These are phyloP conservation scores for Schwanniomyces pseudopolymorphus DNA, from an alignment of 805 yeast genomes.

Conservation along the genomic window DNA sequence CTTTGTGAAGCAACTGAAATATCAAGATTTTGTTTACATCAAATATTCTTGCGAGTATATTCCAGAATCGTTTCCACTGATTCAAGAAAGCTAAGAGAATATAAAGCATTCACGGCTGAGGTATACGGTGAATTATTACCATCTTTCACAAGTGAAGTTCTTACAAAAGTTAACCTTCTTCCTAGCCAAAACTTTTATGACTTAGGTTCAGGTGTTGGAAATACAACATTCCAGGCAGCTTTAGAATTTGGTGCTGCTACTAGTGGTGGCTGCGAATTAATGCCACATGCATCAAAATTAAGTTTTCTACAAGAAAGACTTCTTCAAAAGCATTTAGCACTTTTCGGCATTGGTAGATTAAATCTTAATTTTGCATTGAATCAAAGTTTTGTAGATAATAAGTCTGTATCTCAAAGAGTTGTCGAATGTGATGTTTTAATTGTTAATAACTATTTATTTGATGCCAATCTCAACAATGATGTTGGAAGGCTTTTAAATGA, in stretches of 20 bases:
- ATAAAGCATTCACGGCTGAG: conserved; percentile 84
- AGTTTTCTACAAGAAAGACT: conserved; percentile 62
- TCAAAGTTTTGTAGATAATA: conserved; percentile 72
- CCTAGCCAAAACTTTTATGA: conserved; percentile 69
- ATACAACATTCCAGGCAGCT: conserved; percentile 86
- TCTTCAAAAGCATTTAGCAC: conserved; percentile 53
- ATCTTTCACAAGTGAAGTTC: conserved; percentile 62
- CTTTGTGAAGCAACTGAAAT: conserved; percentile 19
- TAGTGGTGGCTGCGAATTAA: conserved; percentile 88
- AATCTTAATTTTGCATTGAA: conserved; percentile 55
- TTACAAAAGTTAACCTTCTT: conserved; percentile 55
- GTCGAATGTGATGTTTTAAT: conserved; percentile 68
- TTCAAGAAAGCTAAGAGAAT: conserved; percentile 59
- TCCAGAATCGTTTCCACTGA: conserved; percentile 77
- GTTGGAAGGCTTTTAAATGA: conserved; percentile 66
- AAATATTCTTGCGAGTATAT: conserved; percentile 69
- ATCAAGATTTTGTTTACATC: conserved; percentile 54
- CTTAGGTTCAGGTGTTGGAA: conserved; percentile 93
- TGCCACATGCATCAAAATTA: conserved; percentile 75
- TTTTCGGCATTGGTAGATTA: conserved; percentile 66
- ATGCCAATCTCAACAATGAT: conserved; percentile 65
- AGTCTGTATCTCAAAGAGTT: conserved; percentile 52
- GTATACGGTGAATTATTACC: conserved; percentile 93
- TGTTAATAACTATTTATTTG: conserved; percentile 82
- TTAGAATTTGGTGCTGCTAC: conserved; percentile 72